Percentiles rank a stretch among this genome's conserved stretches.
Evolutionary conservation across 352 stramenopile genomes (phyloP).

Genomic region (Phytophthora citrophthora): DNA sequence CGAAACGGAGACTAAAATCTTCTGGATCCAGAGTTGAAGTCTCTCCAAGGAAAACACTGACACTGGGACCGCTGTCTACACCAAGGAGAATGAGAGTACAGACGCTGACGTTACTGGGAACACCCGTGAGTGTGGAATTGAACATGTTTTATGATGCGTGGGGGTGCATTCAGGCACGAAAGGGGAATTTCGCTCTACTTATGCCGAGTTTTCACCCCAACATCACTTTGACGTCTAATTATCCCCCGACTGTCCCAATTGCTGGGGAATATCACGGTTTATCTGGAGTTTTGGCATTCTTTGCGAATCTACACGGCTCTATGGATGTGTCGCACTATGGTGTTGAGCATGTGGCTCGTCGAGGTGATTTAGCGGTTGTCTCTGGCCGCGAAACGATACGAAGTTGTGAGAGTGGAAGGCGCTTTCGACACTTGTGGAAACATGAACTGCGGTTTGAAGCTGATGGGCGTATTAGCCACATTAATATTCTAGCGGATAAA

Average conservation of each 20-base stretch:
- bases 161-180: slow-evolving; percentile 72
- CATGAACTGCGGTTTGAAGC: slow-evolving; percentile 83
- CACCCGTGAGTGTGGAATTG: slow-evolving; percentile 66
- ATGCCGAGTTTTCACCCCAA: slow-evolving; percentile 83
- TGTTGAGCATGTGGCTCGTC: slow-evolving; percentile 71
- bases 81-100: slow-evolving; percentile 30
- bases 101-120: slow-evolving; percentile 57
- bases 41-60: slow-evolving; percentile 28
- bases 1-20: slow-evolving; percentile 34
- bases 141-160: slow-evolving; percentile 78
- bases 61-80: slow-evolving; percentile 27
- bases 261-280: slow-evolving; percentile 73
- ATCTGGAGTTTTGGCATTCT: slow-evolving; percentile 71
- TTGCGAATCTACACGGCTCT: slow-evolving; percentile 68
- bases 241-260: slow-evolving; percentile 72
- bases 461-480: slow-evolving; percentile 81
- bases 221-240: slow-evolving; percentile 79
- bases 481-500: slow-evolving; percentile 89
- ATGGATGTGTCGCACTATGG: slow-evolving; percentile 80
- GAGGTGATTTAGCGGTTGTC: slow-evolving; percentile 77
- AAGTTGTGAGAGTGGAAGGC: slow-evolving; percentile 67
- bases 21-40: slow-evolving; percentile 21
- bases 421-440: slow-evolving; percentile 86
- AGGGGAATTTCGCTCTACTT: slow-evolving; percentile 81
- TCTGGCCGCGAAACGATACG: slow-evolving; percentile 79